Base-by-base conservation (phyloP, 345 rosid species). In the Trapa bicornis region DNA sequence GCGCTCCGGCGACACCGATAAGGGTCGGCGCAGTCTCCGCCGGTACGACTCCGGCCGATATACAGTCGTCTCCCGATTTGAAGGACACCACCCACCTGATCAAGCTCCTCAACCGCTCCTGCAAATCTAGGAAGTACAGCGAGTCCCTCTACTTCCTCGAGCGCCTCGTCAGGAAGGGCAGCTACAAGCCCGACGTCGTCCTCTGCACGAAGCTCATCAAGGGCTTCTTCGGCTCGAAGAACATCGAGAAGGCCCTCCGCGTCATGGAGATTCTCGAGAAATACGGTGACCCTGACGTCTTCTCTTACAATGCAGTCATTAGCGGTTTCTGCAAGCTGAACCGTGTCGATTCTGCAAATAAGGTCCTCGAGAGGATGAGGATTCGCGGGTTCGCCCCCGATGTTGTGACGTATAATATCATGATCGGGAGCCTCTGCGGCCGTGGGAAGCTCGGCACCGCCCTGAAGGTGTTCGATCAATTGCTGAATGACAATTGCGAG, bases 251-350 rank as follows among this genome's bases (percentile, higher is more conserved):
- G 74, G 92, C 91, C 2, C 70, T 71, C 47, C 83, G 84, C 68
- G 95, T 89, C 5, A 82, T 92, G 91, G 92, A 82, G 71, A 86
- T 92, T 38, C 68, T 87, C 64, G 98, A 92, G 77, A 82, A 58
- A 45, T 70, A 78, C 47, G 92, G 95, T 1, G 73, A 83, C 33
- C 96, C 93, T 69, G 96, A 92, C 77, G 85, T 85, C 37, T 82
- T 85, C 67, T 79, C 96, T 48, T 92, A 88, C 72, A 92, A 92
- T 76, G 96, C 88, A 0, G 68, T 92, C 81, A 87, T 92, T 52
- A 84, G 87, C 48, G 93, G 96, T 71, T 87, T 87, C 60, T 87
- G 96, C 74, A 92, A 92, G 83, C 78, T 83, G 32, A 83, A 83
- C 75, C 81, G 78, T 66, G 79, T 86, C 12, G 89, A 84, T n/a